Percentiles rank a stretch among this genome's conserved stretches.
Conservation (phyloP, 257 asterid species). For the Solanum stenotomum region DNA sequence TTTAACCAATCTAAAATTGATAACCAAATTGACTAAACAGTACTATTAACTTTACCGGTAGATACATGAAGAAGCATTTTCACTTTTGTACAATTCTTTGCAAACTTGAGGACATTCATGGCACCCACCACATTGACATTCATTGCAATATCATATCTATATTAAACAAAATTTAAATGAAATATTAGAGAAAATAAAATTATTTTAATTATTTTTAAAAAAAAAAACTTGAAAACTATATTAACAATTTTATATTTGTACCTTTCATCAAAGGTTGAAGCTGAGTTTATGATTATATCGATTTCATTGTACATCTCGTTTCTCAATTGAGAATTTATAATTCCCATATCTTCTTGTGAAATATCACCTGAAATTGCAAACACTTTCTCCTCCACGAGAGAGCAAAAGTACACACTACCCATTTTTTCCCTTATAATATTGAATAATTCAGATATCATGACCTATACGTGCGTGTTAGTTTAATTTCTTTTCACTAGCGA, state of each 20-base stretch:
- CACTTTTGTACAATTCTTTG: slow-evolving; percentile 2
- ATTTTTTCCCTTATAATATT: slow-evolving; percentile 17
- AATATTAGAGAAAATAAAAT: background rate
- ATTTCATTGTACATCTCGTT: slow-evolving; percentile 27
- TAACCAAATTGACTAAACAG: no score
- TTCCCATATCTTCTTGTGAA: slow-evolving; percentile 12
- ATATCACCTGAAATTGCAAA: slow-evolving; percentile 13
- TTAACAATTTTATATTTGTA: background rate
- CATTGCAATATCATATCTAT: slow-evolving; percentile 8
- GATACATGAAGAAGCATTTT: slow-evolving; percentile 7
- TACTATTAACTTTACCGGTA: background rate
- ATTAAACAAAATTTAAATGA: background rate
- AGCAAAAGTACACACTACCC: background rate
- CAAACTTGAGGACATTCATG: slow-evolving; percentile 4
- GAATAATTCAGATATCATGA: slow-evolving; percentile 27
- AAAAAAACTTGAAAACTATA: background rate
- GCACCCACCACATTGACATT: slow-evolving; percentile 3
- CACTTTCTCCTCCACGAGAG: slow-evolving; percentile 11
- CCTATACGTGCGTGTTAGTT: slow-evolving; percentile 8
- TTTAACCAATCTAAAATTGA: no score
- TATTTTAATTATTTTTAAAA: background rate
- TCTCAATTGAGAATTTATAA: slow-evolving; percentile 8
- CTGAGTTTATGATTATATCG: slow-evolving; percentile 31
- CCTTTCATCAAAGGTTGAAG: slow-evolving; percentile 20
- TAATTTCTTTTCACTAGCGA: background rate